Percentiles rank a stretch among this genome's conserved stretches.
Evolutionary conservation across 1,139 yeast species (phyloP).

Genomic region (Yamadazyma membranifaciens): DNA sequence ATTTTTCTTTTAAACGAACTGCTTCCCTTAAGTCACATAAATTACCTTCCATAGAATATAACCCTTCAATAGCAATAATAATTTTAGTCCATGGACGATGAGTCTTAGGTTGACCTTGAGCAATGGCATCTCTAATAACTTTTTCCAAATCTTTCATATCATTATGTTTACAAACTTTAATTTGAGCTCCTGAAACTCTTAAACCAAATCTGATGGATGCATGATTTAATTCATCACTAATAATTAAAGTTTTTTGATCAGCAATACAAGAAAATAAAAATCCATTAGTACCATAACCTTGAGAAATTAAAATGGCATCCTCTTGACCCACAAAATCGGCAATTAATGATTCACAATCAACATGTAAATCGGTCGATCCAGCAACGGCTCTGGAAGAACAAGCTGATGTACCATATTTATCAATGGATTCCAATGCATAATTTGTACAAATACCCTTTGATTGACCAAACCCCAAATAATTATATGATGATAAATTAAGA

Average conservation of each 20-base stretch:
- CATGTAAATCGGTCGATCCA: slow-evolving; percentile 79
- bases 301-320: slow-evolving; percentile 79
- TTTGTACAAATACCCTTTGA: slow-evolving; percentile 91
- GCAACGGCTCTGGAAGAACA: slow-evolving; percentile 74
- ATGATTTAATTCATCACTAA: slow-evolving; percentile 92
- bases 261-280: slow-evolving; percentile 79
- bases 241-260: slow-evolving; percentile 84
- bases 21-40: slow-evolving; percentile 81
- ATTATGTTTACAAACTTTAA: slow-evolving; percentile 89
- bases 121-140: slow-evolving; percentile 79
- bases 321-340: slow-evolving; percentile 92
- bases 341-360: slow-evolving; percentile 68
- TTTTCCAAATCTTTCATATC: slow-evolving; percentile 82
- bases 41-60: slow-evolving; percentile 98
- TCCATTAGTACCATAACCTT: slow-evolving; percentile 98
- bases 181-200: slow-evolving; percentile 88
- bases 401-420: slow-evolving; percentile 70
- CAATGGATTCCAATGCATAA: slow-evolving; percentile 60
- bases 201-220: slow-evolving; percentile 96
- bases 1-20: slow-evolving; percentile 74
- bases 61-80: slow-evolving; percentile 89
- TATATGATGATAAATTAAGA: slow-evolving; percentile 84
- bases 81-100: slow-evolving; percentile 98
- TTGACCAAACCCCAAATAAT: slow-evolving; percentile 96
- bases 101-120: slow-evolving; percentile 95